Conservation (phyloP, 106 monocot genomes). For the Acanthochlamys bracteata region DNA sequence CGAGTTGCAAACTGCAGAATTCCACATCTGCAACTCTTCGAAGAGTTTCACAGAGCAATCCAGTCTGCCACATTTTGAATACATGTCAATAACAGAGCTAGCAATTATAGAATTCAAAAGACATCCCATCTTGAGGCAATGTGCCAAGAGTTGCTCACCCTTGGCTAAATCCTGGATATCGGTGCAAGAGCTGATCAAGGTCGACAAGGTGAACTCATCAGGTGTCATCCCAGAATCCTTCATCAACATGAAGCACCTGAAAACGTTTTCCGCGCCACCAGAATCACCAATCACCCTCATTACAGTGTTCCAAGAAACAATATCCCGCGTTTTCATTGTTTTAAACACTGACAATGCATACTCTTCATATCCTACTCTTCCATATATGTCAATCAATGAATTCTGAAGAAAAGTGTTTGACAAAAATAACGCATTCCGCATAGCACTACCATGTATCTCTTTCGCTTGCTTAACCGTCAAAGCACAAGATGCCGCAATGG, state of each 20-base stretch:
- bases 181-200: constrained; percentile 32
- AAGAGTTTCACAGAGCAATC: constrained; percentile 44
- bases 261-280: constrained; percentile 11
- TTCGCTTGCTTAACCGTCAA: constrained; percentile 25
- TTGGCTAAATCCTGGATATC: constrained; percentile 22
- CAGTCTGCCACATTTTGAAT: constrained; percentile 77
- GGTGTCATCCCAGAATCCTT: constrained; percentile 17
- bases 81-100: constrained; percentile 82
- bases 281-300: constrained; percentile 31
- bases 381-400: constrained; percentile 70
- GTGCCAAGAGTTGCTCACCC: constrained; percentile 68
- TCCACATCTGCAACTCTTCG: constrained; percentile 26
- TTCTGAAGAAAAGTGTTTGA: constrained; percentile 44
- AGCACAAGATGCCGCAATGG: constrained; percentile 40
- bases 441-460: constrained; percentile 44
- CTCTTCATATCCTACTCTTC: constrained; percentile 26
- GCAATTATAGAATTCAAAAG: constrained; percentile 71
- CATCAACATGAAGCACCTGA: constrained; percentile 49
- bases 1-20: constrained; percentile 43
- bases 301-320: constrained; percentile 77
- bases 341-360: constrained; percentile 42
- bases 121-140: constrained; percentile 55
- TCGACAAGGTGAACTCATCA: constrained; percentile 60
- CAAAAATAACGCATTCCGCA: constrained; percentile 22
- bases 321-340: constrained; percentile 34